Percentiles rank a stretch among this genome's conserved stretches.
Evolutionary conservation across 2,329 filamentous ascomycete species (phyloP).

Genomic region (Leptographium radiaticola): DNA sequence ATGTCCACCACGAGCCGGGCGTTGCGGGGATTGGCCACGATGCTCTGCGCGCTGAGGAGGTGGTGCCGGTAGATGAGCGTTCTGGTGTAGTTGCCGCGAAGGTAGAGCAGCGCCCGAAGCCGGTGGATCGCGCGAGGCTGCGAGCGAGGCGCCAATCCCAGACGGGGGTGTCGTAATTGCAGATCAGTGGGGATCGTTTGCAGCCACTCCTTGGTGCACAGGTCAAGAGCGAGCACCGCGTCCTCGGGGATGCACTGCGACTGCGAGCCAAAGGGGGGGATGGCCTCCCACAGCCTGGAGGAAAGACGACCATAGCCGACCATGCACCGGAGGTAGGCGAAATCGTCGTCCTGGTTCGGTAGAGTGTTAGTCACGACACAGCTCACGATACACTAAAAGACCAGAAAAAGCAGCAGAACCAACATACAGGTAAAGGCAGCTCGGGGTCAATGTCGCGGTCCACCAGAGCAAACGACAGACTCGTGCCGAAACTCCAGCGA

Average conservation of each 20-base stretch:
- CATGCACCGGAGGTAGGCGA: slow-evolving; percentile 30
- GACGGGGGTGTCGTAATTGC: slow-evolving; percentile 21
- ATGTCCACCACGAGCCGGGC: slow-evolving; percentile 27
- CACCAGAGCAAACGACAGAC: slow-evolving; percentile 31
- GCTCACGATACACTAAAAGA: no score
- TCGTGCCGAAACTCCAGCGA: slow-evolving; percentile 36
- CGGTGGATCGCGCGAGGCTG: slow-evolving; percentile 25
- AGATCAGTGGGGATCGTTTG: slow-evolving; percentile 29
- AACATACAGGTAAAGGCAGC: slow-evolving; percentile 26
- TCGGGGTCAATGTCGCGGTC: slow-evolving; percentile 34
- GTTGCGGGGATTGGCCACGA: slow-evolving; percentile 20
- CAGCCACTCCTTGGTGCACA: slow-evolving; percentile 30
- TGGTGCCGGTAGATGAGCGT: slow-evolving; percentile 31
- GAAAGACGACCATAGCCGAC: slow-evolving; percentile 32
- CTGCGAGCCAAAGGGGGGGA: slow-evolving; percentile 23
- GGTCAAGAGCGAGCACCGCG: slow-evolving; percentile 25
- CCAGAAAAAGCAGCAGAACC: no score
- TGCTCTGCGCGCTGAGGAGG: slow-evolving; percentile 23
- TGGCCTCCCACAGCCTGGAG: slow-evolving; percentile 32
- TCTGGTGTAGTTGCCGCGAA: slow-evolving; percentile 31
- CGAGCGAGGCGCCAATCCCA: slow-evolving; percentile 18
- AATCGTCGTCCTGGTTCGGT: neutral
- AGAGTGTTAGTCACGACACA: no score
- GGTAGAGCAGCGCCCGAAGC: slow-evolving; percentile 22
- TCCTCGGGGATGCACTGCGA: slow-evolving; percentile 23